Percentiles rank a stretch among this genome's conserved stretches.
phyloP scores from a whole-genome alignment of 129 eudicot genomes.

The Lonicera japonica region DNA sequence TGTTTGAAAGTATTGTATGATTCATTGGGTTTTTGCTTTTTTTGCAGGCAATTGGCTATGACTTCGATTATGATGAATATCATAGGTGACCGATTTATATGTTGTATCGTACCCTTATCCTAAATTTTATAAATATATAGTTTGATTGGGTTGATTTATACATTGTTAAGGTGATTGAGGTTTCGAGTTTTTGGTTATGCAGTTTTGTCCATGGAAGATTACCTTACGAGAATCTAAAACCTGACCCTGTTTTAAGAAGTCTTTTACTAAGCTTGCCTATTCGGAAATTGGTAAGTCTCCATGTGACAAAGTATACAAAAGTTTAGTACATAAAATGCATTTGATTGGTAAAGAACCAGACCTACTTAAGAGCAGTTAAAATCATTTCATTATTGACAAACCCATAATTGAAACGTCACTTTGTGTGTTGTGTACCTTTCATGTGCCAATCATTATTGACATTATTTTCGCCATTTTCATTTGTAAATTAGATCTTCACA shows the following conservation, averaged over 20 bases:
- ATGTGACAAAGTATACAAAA: background rate
- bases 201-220: slow-evolving; percentile 91
- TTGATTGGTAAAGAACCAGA: too few species aligned
- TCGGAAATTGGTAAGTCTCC: slow-evolving; percentile 79
- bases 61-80: slow-evolving; percentile 93
- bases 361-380: too few species aligned
- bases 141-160: too few species aligned
- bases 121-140: too few species aligned
- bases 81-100: slow-evolving; percentile 46
- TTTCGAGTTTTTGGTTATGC: slow-evolving; percentile 7
- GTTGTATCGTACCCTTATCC: too few species aligned
- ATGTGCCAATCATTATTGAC: too few species aligned
- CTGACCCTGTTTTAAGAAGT: slow-evolving; percentile 76
- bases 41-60: slow-evolving; percentile 88
- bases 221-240: slow-evolving; percentile 85
- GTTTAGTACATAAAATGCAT: too few species aligned
- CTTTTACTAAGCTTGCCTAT: slow-evolving; percentile 76
- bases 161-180: background rate
- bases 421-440: too few species aligned
- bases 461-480: too few species aligned
- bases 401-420: too few species aligned
- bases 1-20: background rate
- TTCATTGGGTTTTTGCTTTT: background rate
- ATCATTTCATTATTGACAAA: too few species aligned
- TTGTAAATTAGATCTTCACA: slow-evolving; percentile 59